Conservation (phyloP, 352 stramenopile species). For the Pythium monospermum region DNA sequence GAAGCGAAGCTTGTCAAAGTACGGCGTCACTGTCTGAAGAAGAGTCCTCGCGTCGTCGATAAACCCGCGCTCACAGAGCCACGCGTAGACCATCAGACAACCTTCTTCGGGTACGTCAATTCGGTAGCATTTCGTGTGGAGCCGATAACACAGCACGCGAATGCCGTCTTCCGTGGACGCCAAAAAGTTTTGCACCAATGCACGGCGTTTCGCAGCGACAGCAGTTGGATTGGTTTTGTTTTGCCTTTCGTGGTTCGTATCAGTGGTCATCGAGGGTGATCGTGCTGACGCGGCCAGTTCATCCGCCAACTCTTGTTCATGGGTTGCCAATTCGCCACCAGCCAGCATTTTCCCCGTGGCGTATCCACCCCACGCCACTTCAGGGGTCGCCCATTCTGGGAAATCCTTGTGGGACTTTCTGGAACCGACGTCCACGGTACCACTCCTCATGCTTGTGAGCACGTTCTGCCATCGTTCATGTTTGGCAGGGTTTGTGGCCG, state of each 20-base stretch:
- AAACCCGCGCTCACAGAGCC: conserved; percentile 11
- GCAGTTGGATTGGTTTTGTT: no score
- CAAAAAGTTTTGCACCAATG: not conserved
- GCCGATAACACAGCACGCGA: not conserved
- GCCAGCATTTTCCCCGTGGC: conserved; percentile 8
- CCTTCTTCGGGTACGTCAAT: conserved; percentile 18
- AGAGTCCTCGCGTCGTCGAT: conserved; percentile 4
- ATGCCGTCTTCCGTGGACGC: not conserved
- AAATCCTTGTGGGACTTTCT: not conserved
- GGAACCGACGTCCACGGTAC: conserved; percentile 5
- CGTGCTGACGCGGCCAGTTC: not conserved
- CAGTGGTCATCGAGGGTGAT: no score
- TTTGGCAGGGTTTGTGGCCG: not conserved
- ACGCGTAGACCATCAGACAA: conserved; percentile 18
- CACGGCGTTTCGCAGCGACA: not conserved
- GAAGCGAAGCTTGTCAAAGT: conserved; percentile 17
- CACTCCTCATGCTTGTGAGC: conserved; percentile 9
- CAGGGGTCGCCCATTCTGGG: conserved; percentile 15
- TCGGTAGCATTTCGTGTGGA: conserved; percentile 20
- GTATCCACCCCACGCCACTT: conserved; percentile 17
- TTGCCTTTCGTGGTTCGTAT: no score
- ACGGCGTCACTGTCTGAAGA: conserved; percentile 5
- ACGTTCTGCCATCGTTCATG: conserved; percentile 6
- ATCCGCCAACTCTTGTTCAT: conserved; percentile 1
- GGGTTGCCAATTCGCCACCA: conserved; percentile 2